Conservation (phyloP, 106 monocot species). For the Dendrobium chrysotoxum region DNA sequence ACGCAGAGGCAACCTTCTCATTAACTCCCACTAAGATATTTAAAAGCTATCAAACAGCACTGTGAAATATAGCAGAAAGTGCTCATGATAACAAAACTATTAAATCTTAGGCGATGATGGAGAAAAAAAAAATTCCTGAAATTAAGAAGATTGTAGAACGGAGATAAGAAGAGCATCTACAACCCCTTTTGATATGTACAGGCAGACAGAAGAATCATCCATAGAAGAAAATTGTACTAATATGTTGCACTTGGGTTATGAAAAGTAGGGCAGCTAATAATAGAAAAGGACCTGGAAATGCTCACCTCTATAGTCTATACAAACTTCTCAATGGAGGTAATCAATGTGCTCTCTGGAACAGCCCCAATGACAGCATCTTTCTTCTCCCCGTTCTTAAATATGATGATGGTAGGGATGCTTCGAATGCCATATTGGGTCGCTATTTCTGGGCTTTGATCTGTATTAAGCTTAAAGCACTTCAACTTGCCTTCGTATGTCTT, state of each 20-base stretch:
- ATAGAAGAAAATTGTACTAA: neutral
- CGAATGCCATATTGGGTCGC: conserved; percentile 49
- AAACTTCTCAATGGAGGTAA: conserved; percentile 31
- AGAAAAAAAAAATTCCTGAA: neutral
- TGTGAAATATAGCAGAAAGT: neutral
- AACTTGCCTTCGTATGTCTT: conserved; percentile 42
- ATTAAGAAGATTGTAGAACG: neutral
- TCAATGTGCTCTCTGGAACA: conserved; percentile 36
- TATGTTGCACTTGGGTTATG: neutral
- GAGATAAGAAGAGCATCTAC: neutral
- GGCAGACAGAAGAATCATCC: neutral
- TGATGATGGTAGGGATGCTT: conserved; percentile 56
- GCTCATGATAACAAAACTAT: neutral
- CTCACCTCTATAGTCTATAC: conserved; percentile 12
- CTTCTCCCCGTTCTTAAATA: conserved; percentile 62
- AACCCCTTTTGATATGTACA: neutral
- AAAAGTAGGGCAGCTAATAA: neutral
- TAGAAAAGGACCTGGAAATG: neutral
- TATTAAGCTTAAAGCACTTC: conserved; percentile 51
- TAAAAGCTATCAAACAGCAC: too few species aligned
- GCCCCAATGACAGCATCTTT: conserved; percentile 50
- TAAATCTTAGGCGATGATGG: neutral
- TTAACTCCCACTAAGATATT: too few species aligned
- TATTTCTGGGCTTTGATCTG: conserved; percentile 44
- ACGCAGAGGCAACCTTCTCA: too few species aligned